Evolutionary conservation across 345 rosid species (phyloP), one percentile per base, ranked within the genome.

Genomic region (Heritiera littoralis): DNA sequence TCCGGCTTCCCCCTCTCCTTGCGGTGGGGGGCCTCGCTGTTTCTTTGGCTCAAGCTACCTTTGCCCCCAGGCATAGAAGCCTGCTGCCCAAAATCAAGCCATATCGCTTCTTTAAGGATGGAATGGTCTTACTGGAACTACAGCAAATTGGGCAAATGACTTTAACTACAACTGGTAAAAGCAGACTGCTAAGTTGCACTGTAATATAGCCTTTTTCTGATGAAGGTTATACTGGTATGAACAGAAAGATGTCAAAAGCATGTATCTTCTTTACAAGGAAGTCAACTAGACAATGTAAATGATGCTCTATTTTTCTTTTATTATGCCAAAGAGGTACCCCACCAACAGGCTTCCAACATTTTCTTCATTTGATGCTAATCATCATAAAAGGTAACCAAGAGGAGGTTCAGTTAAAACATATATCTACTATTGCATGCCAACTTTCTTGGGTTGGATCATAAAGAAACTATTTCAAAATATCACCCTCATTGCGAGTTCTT

Each of bases 401-500:
- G 56, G 56, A 52, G 56, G 56, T 52, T 14, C 56, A 14, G 56
- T 52, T 52, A 52, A 52, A 52, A 52, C 56, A 52, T 13, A 63
- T 77, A 45, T 51, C 81, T 72, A 73, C 79, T 65, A 43, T 76
- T 38, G 64, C 74, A 71, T 80, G 58, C 81, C 77, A 77, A 76
- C 66, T 81, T 80, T 75, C 85, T 69, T 58, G 76, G 35, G 79
- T 84, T 84, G 67, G 79, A 78, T 63, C 80, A 81, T 80, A 78
- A 82, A 48, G 61, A 58, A 60, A 77, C 51, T 69, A 28, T 35
- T 66, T 66, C 83, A 61, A 82, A 81, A 83, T 58, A 74, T 80
- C 83, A 78, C 80, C 83, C 78, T 85, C 85, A 87, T 72, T 89
- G 86, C n/a, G 89, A 84, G 86, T 88, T 88, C 84, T 81, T 89